Evolutionary conservation across 83 land plant species (phyloP).

Genomic region (Picea engelmannii): DNA sequence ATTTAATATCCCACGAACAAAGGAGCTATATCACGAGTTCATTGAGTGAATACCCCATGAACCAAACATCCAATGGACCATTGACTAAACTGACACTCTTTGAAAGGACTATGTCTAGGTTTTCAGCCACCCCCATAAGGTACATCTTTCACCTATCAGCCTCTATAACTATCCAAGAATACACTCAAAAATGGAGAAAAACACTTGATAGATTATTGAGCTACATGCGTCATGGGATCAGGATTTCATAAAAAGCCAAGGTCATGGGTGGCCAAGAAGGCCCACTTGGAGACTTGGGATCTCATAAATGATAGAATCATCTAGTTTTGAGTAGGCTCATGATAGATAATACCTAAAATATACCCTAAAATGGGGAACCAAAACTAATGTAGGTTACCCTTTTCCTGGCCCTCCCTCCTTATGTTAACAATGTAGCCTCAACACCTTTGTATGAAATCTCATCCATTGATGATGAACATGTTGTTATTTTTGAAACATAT

Average conservation of each 20-base stretch:
- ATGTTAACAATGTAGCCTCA: too few species aligned
- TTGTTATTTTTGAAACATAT: too few species aligned
- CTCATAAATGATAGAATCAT: conserved; percentile 20
- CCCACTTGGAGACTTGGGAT: conserved; percentile 18
- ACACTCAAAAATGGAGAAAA: not conserved
- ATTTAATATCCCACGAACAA: too few species aligned
- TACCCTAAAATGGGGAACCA: not conserved
- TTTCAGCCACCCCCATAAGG: conserved; percentile 6
- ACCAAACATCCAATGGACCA: conserved; percentile 25
- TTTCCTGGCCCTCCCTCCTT: too few species aligned
- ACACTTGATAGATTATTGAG: not conserved
- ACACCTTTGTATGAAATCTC: too few species aligned
- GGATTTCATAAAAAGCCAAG: conserved; percentile 22
- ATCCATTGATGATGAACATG: too few species aligned
- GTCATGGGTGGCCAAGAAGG: conserved; percentile 16
- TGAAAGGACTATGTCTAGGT: conserved; percentile 20
- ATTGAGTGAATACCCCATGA: too few species aligned
- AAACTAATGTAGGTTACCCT: too few species aligned
- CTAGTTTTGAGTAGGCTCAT: not conserved
- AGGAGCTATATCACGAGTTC: too few species aligned
- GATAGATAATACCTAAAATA: not conserved
- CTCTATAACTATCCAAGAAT: conserved; percentile 1
- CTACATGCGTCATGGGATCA: not conserved
- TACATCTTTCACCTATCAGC: not conserved
- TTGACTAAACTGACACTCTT: conserved; percentile 17